These are phyloP conservation scores for Chlamydomonas asymmetrica DNA, from an alignment of 139 green algal genomes.

Conservation along the genomic window DNA sequence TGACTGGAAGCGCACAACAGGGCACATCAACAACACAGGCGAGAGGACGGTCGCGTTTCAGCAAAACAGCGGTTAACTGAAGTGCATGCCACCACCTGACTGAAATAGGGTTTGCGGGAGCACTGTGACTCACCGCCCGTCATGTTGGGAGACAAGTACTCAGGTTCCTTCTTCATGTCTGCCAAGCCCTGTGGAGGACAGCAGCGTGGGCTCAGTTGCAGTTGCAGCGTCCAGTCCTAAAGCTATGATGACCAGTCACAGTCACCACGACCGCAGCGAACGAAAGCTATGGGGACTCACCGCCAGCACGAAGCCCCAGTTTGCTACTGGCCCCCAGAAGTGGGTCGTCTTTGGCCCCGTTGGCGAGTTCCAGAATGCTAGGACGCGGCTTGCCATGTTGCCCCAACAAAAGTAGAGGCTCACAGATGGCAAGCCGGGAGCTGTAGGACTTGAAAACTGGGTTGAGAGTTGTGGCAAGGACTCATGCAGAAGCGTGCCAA, in stretches of 20 bases:
- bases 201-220: background rate
- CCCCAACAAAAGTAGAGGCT: too few relatives aligned
- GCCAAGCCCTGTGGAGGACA: constrained; percentile 41
- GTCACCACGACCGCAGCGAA: too few relatives aligned
- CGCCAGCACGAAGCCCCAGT: constrained; percentile 85
- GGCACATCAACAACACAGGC: background rate
- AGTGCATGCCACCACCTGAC: background rate
- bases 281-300: constrained; percentile 38
- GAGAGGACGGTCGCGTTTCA: background rate
- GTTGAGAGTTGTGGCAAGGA: too few relatives aligned
- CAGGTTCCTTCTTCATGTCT: constrained; percentile 67
- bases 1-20: constrained; percentile 38
- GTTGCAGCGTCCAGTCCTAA: background rate
- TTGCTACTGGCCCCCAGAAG: constrained; percentile 81
- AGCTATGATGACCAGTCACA: background rate
- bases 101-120: background rate
- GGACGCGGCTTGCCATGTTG: background rate
- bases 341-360: constrained; percentile 68
- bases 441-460: too few relatives aligned
- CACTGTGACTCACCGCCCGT: constrained; percentile 55
- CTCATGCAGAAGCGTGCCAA: too few relatives aligned
- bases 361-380: constrained; percentile 27
- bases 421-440: too few relatives aligned
- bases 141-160: constrained; percentile 78
- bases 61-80: background rate